phyloP scores from a whole-genome alignment of 768 basidiomycete genomes.

The Boletus rubescentipes region DNA sequence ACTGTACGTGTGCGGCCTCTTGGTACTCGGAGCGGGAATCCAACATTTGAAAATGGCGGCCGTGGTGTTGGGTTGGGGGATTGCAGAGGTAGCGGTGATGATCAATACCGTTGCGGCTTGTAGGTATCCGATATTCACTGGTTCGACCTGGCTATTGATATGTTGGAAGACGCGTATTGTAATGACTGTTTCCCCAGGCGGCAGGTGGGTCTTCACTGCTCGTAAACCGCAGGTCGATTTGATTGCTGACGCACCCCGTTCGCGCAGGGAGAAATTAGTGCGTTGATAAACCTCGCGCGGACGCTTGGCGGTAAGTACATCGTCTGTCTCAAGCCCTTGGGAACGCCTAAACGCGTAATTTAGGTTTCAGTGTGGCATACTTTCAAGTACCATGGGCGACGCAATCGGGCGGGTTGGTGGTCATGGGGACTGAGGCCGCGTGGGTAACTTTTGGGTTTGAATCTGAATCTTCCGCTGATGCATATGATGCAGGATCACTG shows the following conservation, averaged over 20 bases:
- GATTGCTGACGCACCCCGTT: not conserved
- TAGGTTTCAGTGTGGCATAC: constrained; percentile 40
- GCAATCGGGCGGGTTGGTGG: constrained; percentile 33
- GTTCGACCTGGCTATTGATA: not conserved
- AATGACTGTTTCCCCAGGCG: constrained; percentile 39
- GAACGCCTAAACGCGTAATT: not conserved
- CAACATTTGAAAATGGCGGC: constrained; percentile 31
- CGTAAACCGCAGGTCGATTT: not conserved
- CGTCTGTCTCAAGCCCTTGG: not conserved
- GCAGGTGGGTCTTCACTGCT: constrained; percentile 18
- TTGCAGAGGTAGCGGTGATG: constrained; percentile 38
- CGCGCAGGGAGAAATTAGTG: constrained; percentile 41
- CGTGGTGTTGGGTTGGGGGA: constrained; percentile 44
- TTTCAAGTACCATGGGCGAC: constrained; percentile 43
- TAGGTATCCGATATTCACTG: constrained; percentile 9
- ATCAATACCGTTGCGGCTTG: constrained; percentile 43
- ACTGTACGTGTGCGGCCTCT: constrained; percentile 42
- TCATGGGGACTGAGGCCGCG: constrained; percentile 41
- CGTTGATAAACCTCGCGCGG: constrained; percentile 43
- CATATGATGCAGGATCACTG: constrained; percentile 25
- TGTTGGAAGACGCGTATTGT: constrained; percentile 36
- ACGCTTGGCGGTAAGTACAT: constrained; percentile 28
- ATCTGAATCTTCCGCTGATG: not conserved
- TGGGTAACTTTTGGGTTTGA: constrained; percentile 14
- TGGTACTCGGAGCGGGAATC: constrained; percentile 40